phyloP scores from a whole-genome alignment of 176 grass and related monocot genomes.

The Carex pumila region DNA sequence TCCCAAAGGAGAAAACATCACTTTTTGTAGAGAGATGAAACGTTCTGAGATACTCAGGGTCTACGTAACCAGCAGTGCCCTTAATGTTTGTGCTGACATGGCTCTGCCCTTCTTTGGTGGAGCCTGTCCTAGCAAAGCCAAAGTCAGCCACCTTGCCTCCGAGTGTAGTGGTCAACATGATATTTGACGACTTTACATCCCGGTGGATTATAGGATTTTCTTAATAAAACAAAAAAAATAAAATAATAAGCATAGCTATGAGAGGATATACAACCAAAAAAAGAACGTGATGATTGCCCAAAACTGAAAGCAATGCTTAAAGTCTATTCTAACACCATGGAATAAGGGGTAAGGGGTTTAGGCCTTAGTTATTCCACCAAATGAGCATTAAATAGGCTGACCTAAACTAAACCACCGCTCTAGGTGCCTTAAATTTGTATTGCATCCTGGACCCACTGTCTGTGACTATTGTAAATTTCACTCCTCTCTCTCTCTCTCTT shows the following conservation, averaged over 20 bases:
- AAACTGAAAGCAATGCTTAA: neutral
- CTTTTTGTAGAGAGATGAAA: constrained; percentile 71
- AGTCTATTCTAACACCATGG: neutral
- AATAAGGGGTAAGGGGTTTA: too few relatives aligned
- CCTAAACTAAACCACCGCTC: too few relatives aligned
- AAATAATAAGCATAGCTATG: neutral
- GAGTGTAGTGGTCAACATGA: constrained; percentile 74
- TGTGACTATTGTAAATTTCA: too few relatives aligned
- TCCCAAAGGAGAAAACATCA: constrained; percentile 93
- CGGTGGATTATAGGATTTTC: constrained; percentile 95
- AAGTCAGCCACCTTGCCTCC: constrained; percentile 93
- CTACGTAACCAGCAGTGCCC: constrained; percentile 85
- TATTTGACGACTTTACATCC: constrained; percentile 92
- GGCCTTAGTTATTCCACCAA: too few relatives aligned
- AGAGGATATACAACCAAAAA: neutral
- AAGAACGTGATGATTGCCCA: neutral
- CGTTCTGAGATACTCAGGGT: constrained; percentile 87
- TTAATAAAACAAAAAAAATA: constrained; percentile 20
- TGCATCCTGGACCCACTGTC: too few relatives aligned
- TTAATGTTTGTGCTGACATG: constrained; percentile 71
- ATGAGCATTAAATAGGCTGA: too few relatives aligned
- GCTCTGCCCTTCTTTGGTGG: constrained; percentile 69
- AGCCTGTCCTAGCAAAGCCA: constrained; percentile 82
- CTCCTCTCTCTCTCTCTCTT: too few relatives aligned
- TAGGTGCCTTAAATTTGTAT: too few relatives aligned